These are phyloP conservation scores for Trametes elegans DNA, from an alignment of 768 basidiomycete genomes.

Conservation along the genomic window DNA sequence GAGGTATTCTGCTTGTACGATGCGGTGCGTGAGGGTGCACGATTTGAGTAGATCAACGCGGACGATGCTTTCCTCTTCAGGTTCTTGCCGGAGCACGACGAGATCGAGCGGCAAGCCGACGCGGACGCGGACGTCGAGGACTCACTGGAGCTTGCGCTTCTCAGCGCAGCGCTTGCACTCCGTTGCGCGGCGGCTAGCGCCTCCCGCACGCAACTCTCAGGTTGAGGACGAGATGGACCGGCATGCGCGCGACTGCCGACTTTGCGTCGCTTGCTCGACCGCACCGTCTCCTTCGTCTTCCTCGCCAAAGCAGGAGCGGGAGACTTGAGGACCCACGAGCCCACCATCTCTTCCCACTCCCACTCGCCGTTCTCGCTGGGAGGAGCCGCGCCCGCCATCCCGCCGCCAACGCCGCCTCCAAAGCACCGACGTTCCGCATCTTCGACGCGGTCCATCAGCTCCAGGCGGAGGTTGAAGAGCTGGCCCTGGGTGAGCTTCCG, in stretches of 20 bases:
- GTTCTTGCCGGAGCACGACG: neutral
- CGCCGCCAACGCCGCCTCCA: slow-evolving; percentile 19
- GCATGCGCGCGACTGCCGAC: neutral
- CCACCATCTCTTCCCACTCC: slow-evolving; percentile 49
- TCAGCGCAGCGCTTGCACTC: neutral
- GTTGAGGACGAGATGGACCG: neutral
- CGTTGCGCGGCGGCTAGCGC: neutral
- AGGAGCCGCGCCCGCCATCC: neutral
- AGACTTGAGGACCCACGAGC: slow-evolving; percentile 43
- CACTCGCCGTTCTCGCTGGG: slow-evolving; percentile 31
- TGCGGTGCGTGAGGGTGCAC: neutral
- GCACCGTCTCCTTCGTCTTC: neutral
- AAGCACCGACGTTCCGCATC: slow-evolving; percentile 51
- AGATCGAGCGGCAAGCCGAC: neutral
- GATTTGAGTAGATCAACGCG: neutral
- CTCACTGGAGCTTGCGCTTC: neutral
- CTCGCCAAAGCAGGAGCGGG: slow-evolving; percentile 22
- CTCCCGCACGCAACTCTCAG: neutral
- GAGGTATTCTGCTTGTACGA: slow-evolving; percentile 2
- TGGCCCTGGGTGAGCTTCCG: slow-evolving; percentile 22
- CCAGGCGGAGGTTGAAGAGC: slow-evolving; percentile 35
- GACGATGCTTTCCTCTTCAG: neutral
- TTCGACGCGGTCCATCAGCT: slow-evolving; percentile 46
- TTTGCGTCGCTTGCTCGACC: slow-evolving; percentile 7
- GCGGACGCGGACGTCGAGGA: neutral